phyloP scores from a whole-genome alignment of 352 stramenopile species.

The Phytophthora pisi region DNA sequence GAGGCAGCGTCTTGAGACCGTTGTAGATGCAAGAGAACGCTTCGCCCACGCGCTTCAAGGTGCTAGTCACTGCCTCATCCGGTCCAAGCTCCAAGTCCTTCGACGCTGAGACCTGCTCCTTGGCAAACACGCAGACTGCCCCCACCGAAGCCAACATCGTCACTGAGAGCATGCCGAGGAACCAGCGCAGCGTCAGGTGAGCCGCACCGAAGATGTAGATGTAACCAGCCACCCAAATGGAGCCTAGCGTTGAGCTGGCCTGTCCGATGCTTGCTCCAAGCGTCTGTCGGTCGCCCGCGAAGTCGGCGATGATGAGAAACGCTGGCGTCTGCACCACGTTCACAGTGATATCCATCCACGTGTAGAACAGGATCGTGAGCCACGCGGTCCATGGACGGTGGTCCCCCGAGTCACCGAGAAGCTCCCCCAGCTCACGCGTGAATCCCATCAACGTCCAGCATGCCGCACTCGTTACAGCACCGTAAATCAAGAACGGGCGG shows the following conservation, averaged over 20 bases:
- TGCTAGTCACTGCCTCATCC: conserved; percentile 19
- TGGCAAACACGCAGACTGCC: conserved; percentile 60
- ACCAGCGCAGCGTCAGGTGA: conserved; percentile 67
- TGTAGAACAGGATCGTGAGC: conserved; percentile 78
- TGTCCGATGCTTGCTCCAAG: conserved; percentile 65
- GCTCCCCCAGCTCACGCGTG: conserved; percentile 63
- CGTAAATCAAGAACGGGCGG: conserved; percentile 66
- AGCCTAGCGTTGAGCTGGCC: conserved; percentile 64
- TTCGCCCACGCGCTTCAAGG: conserved; percentile 33
- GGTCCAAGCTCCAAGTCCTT: conserved; percentile 34
- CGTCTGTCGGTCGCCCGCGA: conserved; percentile 75
- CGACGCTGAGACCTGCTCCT: conserved; percentile 38
- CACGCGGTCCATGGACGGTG: conserved; percentile 55
- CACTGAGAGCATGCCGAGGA: conserved; percentile 72
- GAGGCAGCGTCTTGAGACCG: conserved; percentile 51
- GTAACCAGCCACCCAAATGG: conserved; percentile 70
- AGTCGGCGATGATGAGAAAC: conserved; percentile 77
- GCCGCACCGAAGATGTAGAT: conserved; percentile 76
- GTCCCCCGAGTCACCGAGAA: conserved; percentile 58
- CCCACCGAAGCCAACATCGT: conserved; percentile 66
- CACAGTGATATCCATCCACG: conserved; percentile 85
- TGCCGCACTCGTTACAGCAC: conserved; percentile 59
- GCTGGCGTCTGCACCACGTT: conserved; percentile 80
- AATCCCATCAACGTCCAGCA: conserved; percentile 81
- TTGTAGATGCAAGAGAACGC: conserved; percentile 56